Percentiles rank a stretch among this genome's conserved stretches.
Evolutionary conservation across 1,139 yeast species (phyloP).

Genomic region (Pichia sp.): DNA sequence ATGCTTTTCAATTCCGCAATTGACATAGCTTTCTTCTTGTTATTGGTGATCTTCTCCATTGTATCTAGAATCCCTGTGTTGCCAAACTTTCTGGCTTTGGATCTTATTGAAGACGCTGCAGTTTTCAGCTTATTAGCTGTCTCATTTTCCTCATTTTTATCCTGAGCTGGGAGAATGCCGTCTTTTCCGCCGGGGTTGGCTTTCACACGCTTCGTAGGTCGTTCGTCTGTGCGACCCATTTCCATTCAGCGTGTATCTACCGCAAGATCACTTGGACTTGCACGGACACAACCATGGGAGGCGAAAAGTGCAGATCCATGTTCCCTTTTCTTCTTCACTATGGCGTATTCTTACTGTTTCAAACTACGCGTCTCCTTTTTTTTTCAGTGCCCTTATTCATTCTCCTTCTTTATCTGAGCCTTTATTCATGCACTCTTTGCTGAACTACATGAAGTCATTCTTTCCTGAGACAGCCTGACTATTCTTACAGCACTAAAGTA

Average conservation of each 20-base stretch:
- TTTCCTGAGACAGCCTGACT: too few species aligned
- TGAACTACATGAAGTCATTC: too few species aligned
- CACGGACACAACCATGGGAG: too few species aligned
- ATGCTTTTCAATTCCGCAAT: slow-evolving; percentile 5
- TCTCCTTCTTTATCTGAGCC: too few species aligned
- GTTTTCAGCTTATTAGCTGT: not conserved
- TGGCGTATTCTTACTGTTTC: too few species aligned
- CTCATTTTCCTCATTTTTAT: not conserved
- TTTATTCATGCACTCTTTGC: too few species aligned
- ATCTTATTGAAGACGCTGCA: not conserved
- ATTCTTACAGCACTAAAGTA: too few species aligned
- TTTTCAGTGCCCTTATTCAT: too few species aligned
- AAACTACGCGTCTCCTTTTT: too few species aligned
- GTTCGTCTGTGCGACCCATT: slow-evolving; percentile 8
- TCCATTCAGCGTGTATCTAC: not conserved
- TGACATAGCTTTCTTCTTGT: slow-evolving; percentile 14
- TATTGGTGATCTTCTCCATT: not conserved
- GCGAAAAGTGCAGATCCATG: too few species aligned
- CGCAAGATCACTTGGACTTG: not conserved
- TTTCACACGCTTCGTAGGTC: slow-evolving; percentile 6
- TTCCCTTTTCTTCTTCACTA: too few species aligned
- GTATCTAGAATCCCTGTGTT: slow-evolving; percentile 6
- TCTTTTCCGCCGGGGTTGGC: not conserved
- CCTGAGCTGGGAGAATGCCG: not conserved
- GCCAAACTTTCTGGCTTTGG: not conserved